Conservation (phyloP, 805 yeast genomes). For the Tetrapisispora taiwanensis region DNA sequence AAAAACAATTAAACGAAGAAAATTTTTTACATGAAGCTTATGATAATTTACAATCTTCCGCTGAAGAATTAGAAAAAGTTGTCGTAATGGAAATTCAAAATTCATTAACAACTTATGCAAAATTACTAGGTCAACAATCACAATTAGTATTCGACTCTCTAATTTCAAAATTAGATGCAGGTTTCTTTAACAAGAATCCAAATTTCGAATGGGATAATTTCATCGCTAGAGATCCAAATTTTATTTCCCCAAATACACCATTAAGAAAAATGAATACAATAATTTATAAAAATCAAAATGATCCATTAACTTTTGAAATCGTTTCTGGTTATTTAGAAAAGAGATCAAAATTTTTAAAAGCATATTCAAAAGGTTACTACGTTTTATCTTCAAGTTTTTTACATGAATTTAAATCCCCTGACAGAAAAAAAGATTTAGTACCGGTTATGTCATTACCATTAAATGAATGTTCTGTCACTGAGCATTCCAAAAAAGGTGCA, state of each 20-base stretch:
- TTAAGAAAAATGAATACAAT: slow-evolving; percentile 54
- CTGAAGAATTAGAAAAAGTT: slow-evolving; percentile 79
- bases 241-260: slow-evolving; percentile 53
- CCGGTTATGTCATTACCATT: slow-evolving; percentile 79
- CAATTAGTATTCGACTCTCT: slow-evolving; percentile 59
- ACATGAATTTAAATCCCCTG: slow-evolving; percentile 82
- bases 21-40: slow-evolving; percentile 83
- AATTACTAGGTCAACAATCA: slow-evolving; percentile 62
- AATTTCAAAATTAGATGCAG: slow-evolving; percentile 54
- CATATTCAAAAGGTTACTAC: slow-evolving; percentile 82
- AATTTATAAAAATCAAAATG: slow-evolving; percentile 55
- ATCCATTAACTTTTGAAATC: slow-evolving; percentile 58
- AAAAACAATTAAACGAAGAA: slow-evolving; percentile 71
- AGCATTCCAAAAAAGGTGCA: slow-evolving; percentile 59
- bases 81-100: slow-evolving; percentile 82
- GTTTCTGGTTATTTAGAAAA: slow-evolving; percentile 80
- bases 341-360: slow-evolving; percentile 81
- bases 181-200: slow-evolving; percentile 70
- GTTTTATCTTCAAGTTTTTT: slow-evolving; percentile 80
- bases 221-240: slow-evolving; percentile 59
- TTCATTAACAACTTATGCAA: slow-evolving; percentile 64
- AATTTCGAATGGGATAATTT: slow-evolving; percentile 85
- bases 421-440: slow-evolving; percentile 67
- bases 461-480: slow-evolving; percentile 72
- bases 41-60: slow-evolving; percentile 76